Evolutionary conservation across 2,329 filamentous ascomycete species (phyloP), one percentile per base, ranked within the genome.

Genomic region (Endoconidiophora polonica): DNA sequence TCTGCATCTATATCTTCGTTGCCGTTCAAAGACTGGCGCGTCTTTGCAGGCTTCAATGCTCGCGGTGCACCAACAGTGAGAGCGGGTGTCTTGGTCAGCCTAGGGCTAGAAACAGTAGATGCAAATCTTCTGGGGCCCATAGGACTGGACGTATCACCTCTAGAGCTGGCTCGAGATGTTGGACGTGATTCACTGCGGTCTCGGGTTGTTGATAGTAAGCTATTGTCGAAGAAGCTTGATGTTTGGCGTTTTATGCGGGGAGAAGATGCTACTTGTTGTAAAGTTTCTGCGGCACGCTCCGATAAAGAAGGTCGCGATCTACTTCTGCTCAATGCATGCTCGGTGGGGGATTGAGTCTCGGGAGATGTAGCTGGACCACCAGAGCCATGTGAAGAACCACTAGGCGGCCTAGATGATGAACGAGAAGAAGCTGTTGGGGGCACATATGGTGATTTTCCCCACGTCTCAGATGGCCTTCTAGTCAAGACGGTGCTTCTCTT

Each of bases 231-330:
- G 62, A 94, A 87, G 50, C 76, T 78, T 0, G 85, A 86, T 6
- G 74, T 68, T 49, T 79, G 76, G 52, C 77, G 76, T 48, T 72
- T 76, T 43, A 83, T 63, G 0, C 76, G 76, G 3, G 88, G 87
- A 0, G 87, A 91, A 0, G 84, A 78, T 0, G 87, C 84, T 26
- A 94, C 68, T 44, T 79, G 76, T 2, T 86, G 74, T 4, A 95
- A 67, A 0, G 86, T 94, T 61, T 94, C 86, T 40, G 94, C 80
- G 0, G 88, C 93, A 52, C 90, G 73, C 58, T 95, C 88, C 0
- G 83, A 79, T 3, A 95, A 69, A 1, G 65, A 59, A 14, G 38
- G 26, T 16, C 26, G n/a, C 43, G 39, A 39, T 12, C 29, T 12
- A 33, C 4, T 33, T 33, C 29, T 33, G 12, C 12, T 33, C 29